phyloP scores from a whole-genome alignment of 768 basidiomycete species.

The Dioszegia hungarica region DNA sequence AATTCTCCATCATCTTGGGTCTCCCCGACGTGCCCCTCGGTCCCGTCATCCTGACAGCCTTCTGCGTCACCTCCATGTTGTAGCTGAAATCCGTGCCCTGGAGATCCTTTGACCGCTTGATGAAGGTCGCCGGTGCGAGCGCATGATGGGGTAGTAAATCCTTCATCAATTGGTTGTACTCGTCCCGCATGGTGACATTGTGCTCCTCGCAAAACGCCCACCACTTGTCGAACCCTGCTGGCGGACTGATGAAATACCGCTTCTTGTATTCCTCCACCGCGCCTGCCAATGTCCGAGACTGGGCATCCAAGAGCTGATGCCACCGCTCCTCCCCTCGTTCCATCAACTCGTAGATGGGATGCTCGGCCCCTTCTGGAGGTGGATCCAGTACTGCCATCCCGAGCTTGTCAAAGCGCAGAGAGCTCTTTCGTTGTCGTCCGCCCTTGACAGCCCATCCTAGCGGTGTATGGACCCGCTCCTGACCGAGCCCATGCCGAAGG shows the following conservation, averaged over 20 bases:
- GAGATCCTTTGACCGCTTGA: conserved; percentile 23
- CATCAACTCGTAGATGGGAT: conserved; percentile 49
- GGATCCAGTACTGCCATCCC: conserved; percentile 27
- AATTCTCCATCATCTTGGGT: conserved; percentile 25
- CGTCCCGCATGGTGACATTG: conserved; percentile 41
- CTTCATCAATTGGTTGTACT: conserved; percentile 44
- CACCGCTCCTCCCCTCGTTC: conserved; percentile 39
- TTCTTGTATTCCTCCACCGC: conserved; percentile 77
- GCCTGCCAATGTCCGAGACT: conserved; percentile 69
- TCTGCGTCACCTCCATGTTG: conserved; percentile 29
- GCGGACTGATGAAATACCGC: conserved; percentile 73
- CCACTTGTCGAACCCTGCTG: conserved; percentile 87
- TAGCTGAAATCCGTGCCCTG: conserved; percentile 33
- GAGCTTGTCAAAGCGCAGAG: conserved; percentile 23
- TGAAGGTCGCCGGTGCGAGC: conserved; percentile 29
- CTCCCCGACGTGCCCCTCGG: conserved; percentile 23
- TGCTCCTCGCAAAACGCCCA: conserved; percentile 50
- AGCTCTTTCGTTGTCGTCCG: conserved; percentile 24
- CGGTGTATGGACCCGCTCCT: conserved; percentile 37
- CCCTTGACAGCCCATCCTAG: conserved; percentile 36
- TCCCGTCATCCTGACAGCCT: conserved; percentile 21
- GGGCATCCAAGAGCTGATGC: conserved; percentile 50
- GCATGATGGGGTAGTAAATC: conserved; percentile 45
- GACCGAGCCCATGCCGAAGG: conserved; percentile 45
- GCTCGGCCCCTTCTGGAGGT: conserved; percentile 16